Base-by-base conservation (phyloP, 2,329 filamentous ascomycete species). In the Ophiostoma triangulosporum region DNA sequence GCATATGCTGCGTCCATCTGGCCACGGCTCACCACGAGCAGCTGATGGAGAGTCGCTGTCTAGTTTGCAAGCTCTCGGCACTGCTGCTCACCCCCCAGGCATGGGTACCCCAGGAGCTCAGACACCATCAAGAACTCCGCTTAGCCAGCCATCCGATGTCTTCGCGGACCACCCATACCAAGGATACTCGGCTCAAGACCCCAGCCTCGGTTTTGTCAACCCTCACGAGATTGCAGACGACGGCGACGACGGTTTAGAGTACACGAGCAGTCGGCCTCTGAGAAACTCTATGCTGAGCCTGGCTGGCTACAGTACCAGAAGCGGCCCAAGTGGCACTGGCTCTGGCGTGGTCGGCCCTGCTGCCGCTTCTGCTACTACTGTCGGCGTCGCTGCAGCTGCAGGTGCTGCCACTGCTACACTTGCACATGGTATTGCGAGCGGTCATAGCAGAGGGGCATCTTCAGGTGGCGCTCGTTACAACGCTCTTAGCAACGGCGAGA, bases 211-310 rank as follows among this genome's bases (percentile, higher is more conserved):
- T 36, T 70, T 78, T 1, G 76, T 93, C 56, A 83, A 95, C 64
- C 88, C 89, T 3, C 80, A 86, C 62, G 81, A 83, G 14, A 90
- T 95, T 58, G 78, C 78, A 22, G 90, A 95, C 64, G 90, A 96
- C 63, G 88, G 87, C 27, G 90, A 95, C 62, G 90, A 95, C 64
- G 88, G 85, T 1, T 75, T 93, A 51, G 74, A 77, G 4, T 82
- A 77, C 60, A 69, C 66, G 50, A 68, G 65, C 48, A 64, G 62
- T 68, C 65, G 61, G 29, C 59, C 59, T 0, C 70, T 73, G 64
- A 74, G 77, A 56, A 76, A 73, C 58, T 81, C 84, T 33, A 76
- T 83, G 65, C 67, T 84, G 33, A 80, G 77, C 55, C 68, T 80
- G 3, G 73, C 74, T 8, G 69, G 72, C 36, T 71, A 73, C 22